These are phyloP conservation scores for Diutina mesorugosa DNA, from an alignment of 1,139 yeast genomes.

Conservation along the genomic window DNA sequence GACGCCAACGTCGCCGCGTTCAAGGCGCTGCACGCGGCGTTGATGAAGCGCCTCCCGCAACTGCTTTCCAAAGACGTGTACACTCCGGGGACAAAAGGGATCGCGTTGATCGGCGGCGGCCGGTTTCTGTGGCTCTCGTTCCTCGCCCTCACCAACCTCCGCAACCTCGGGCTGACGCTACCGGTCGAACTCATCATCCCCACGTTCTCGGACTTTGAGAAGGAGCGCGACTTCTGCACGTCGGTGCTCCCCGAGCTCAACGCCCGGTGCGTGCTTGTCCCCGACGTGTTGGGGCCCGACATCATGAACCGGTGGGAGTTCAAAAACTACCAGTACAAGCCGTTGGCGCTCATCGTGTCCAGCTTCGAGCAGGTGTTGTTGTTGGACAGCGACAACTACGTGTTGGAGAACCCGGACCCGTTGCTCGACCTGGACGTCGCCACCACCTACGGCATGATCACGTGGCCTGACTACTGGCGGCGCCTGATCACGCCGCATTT, in stretches of 20 bases:
- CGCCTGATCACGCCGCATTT: conserved; percentile 23
- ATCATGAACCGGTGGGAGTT: conserved; percentile 9
- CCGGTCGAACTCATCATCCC: conserved; percentile 44
- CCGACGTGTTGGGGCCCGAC: conserved; percentile 21
- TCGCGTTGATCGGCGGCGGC: conserved; percentile 54
- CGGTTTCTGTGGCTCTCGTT: conserved; percentile 42
- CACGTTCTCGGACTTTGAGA: conserved; percentile 15
- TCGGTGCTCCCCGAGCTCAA: conserved; percentile 17
- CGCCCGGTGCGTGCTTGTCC: conserved; percentile 23
- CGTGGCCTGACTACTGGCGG: conserved; percentile 32
- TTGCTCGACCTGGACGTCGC: conserved; percentile 21
- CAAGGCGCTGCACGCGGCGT: conserved; percentile 4
- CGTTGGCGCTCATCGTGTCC: conserved; percentile 20
- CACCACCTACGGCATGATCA: conserved; percentile 13
- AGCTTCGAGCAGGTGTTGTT: conserved; percentile 21
- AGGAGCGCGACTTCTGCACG: conserved; percentile 15
- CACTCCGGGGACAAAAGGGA: conserved; percentile 26
- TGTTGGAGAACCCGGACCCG: conserved; percentile 19
- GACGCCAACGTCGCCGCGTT: neutral
- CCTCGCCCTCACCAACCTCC: conserved; percentile 38
- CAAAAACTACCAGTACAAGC: conserved; percentile 20
- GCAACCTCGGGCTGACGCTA: conserved; percentile 39
- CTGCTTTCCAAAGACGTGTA: conserved; percentile 13
- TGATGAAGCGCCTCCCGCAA: conserved; percentile 10
- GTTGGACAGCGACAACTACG: conserved; percentile 25